Percentiles rank a stretch among this genome's conserved stretches.
Conservation (phyloP, 257 asterid genomes). For the Ajuga chamaepitys region DNA sequence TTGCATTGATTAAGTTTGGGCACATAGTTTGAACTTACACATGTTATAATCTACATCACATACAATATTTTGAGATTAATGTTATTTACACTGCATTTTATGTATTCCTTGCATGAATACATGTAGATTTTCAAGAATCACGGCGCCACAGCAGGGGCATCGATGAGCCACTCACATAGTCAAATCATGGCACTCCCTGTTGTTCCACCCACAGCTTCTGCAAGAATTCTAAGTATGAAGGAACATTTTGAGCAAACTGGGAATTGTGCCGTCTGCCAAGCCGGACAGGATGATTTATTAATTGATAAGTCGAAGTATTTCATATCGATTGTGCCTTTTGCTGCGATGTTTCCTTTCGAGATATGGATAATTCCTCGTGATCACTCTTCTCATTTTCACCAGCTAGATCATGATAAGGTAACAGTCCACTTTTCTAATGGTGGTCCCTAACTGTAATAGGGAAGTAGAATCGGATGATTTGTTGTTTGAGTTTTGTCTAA, state of each 20-base stretch:
- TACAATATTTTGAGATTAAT: background rate
- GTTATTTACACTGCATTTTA: too few relatives aligned
- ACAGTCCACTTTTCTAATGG: background rate
- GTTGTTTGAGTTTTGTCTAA: background rate
- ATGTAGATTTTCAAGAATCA: slow-evolving; percentile 84
- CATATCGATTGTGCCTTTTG: slow-evolving; percentile 67
- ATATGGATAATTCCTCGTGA: slow-evolving; percentile 82
- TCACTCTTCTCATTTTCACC: slow-evolving; percentile 78
- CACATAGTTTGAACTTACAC: background rate
- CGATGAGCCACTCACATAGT: slow-evolving; percentile 96
- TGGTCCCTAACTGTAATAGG: background rate
- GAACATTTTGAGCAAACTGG: slow-evolving; percentile 61
- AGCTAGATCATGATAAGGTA: slow-evolving; percentile 65
- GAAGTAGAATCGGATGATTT: background rate
- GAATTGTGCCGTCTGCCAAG: slow-evolving; percentile 67
- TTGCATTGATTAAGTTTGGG: too few relatives aligned
- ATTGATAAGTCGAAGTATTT: slow-evolving; percentile 63
- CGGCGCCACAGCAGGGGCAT: slow-evolving; percentile 98
- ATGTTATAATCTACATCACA: background rate
- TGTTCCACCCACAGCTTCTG: slow-evolving; percentile 63
- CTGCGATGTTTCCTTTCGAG: slow-evolving; percentile 83
- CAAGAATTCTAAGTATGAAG: slow-evolving; percentile 65
- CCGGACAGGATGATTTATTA: slow-evolving; percentile 29
- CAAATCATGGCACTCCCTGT: slow-evolving; percentile 88
- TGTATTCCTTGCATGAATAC: background rate